Percentiles rank a stretch among this genome's conserved stretches.
phyloP scores from a whole-genome alignment of 1,284 basidiomycete genomes.

The Thelephora terrestris region DNA sequence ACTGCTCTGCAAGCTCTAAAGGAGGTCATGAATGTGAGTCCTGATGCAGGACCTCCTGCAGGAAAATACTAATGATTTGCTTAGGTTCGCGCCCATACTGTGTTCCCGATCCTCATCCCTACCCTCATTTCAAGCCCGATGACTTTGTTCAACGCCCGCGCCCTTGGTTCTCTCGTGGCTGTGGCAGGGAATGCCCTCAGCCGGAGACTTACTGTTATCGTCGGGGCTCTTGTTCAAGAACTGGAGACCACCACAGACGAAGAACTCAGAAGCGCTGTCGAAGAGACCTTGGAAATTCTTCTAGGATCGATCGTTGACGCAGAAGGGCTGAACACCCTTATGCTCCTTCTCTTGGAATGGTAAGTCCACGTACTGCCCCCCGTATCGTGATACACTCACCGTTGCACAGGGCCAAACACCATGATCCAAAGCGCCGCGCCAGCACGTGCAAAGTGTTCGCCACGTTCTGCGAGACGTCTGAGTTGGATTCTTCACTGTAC shows the following conservation, averaged over 20 bases:
- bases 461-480: slow-evolving; percentile 74
- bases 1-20: slow-evolving; percentile 91
- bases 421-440: slow-evolving; percentile 59
- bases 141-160: slow-evolving; percentile 93
- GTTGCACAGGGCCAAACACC: slow-evolving; percentile 63
- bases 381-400: slow-evolving; percentile 5
- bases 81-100: slow-evolving; percentile 82
- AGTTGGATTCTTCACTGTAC: slow-evolving; percentile 76
- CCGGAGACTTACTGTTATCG: slow-evolving; percentile 67
- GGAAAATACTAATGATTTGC: background rate
- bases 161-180: slow-evolving; percentile 82
- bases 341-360: slow-evolving; percentile 88
- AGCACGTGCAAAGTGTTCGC: slow-evolving; percentile 74
- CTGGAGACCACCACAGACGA: slow-evolving; percentile 49
- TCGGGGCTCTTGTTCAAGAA: slow-evolving; percentile 68
- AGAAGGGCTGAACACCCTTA: slow-evolving; percentile 82
- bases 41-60: slow-evolving; percentile 1
- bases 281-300: slow-evolving; percentile 65
- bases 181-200: slow-evolving; percentile 90
- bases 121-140: slow-evolving; percentile 87
- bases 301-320: slow-evolving; percentile 71
- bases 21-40: slow-evolving; percentile 87
- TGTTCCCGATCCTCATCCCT: slow-evolving; percentile 97
- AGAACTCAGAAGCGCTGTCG: slow-evolving; percentile 64
- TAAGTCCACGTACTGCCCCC: slow-evolving; percentile 25